These are phyloP conservation scores for Geranium rotundifolium DNA, from an alignment of 345 rosid genomes.

Conservation along the genomic window DNA sequence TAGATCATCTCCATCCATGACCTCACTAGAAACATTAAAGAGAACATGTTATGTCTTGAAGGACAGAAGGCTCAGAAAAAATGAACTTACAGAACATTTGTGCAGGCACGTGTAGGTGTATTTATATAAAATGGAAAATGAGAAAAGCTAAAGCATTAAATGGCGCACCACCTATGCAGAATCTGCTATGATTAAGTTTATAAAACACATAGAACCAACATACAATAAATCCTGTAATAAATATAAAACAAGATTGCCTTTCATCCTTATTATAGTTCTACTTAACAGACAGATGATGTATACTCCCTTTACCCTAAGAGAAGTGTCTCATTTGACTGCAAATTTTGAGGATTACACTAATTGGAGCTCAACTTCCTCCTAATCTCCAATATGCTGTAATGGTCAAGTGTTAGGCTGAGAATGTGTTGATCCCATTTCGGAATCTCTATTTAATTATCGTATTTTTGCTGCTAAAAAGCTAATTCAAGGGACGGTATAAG, in stretches of 20 bases:
- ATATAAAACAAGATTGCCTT: neutral
- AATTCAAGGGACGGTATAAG: no score
- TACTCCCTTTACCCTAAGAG: no score
- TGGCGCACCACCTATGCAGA: neutral
- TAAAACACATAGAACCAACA: neutral
- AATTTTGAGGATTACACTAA: no score
- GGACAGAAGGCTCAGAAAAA: constrained; percentile 4
- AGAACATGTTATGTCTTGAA: constrained; percentile 12
- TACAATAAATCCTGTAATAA: no score
- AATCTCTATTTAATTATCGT: no score
- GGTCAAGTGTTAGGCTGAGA: no score
- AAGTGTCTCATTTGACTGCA: no score
- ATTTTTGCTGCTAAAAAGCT: no score
- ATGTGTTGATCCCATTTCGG: no score
- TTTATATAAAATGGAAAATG: neutral
- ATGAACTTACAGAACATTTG: neutral
- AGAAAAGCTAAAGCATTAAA: neutral
- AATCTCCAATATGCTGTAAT: no score
- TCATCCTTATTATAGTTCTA: neutral
- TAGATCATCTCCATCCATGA: constrained; percentile 31
- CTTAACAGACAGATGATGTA: neutral
- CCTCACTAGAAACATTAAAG: constrained; percentile 28
- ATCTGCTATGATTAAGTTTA: neutral
- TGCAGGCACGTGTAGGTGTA: neutral
- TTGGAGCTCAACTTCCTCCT: no score